phyloP scores from a whole-genome alignment of 371 early-diverging fungal genomes.

The Coemansia sp. region DNA sequence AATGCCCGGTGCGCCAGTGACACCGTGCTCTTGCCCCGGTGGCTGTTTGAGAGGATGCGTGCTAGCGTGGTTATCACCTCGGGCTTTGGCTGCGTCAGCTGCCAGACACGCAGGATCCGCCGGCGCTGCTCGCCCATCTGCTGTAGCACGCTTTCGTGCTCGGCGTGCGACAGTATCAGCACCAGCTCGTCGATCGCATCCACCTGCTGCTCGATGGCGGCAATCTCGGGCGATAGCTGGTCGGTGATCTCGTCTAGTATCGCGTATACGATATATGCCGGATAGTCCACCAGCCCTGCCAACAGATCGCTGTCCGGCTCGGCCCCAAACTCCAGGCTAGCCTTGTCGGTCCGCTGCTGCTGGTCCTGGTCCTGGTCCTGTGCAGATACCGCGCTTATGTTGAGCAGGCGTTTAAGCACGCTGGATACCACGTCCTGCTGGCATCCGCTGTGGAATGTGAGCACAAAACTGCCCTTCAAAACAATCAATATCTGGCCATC shows the following conservation, averaged over 20 bases:
- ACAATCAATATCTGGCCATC: constrained; percentile 29
- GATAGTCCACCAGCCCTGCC: constrained; percentile 25
- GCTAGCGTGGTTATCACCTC: constrained; percentile 75
- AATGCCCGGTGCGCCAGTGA: neutral
- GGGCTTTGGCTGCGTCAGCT: constrained; percentile 69
- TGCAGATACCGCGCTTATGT: constrained; percentile 14
- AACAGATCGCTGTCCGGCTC: constrained; percentile 16
- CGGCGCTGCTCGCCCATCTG: constrained; percentile 82
- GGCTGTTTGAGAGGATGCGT: neutral
- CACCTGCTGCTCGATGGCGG: constrained; percentile 76
- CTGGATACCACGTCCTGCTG: constrained; percentile 9
- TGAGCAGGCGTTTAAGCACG: constrained; percentile 28
- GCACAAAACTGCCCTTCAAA: constrained; percentile 30
- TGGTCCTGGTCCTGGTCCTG: neutral
- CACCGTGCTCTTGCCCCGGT: neutral
- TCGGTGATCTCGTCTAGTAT: constrained; percentile 81
- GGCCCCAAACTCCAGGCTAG: neutral
- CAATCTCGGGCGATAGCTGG: constrained; percentile 69
- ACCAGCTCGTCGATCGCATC: constrained; percentile 87
- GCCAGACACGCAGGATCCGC: constrained; percentile 65
- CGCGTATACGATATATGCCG: constrained; percentile 56
- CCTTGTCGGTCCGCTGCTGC: constrained; percentile 3
- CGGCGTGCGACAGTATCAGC: constrained; percentile 80
- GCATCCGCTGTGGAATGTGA: constrained; percentile 38
- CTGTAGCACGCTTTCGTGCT: constrained; percentile 80